Base-by-base conservation (phyloP, 768 basidiomycete genomes). In the Russula vinacea region DNA sequence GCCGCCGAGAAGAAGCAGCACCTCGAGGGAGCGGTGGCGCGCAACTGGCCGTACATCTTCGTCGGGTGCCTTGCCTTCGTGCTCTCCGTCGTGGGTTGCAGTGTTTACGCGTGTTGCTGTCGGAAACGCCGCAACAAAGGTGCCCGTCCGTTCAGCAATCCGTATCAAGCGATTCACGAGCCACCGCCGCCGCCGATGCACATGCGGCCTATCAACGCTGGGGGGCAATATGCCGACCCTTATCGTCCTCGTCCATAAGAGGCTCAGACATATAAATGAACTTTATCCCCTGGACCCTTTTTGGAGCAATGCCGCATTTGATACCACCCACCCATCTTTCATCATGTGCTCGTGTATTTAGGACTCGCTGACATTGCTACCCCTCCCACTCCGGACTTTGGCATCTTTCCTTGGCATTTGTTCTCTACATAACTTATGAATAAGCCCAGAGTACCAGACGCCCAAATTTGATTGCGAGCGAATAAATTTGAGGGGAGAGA, bases 31-130 rank as follows among this genome's bases (percentile, higher is more conserved):
- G 76, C 79, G 77, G 77, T 85, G 44, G 79, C 86, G 69, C 87
- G 84, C 70, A 86, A 79, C 63, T 90, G 86, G 89, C 88, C 85
- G 3, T 88, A 87, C 71, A 88, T 89, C 71, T 79, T 87, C 50
- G 66, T 78, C 10, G 89, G 86, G 42, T 83, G 83, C 66, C 76
- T 90, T 33, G 73, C 79, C 2, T 74, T 84, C 64, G 72, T 84
- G 29, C 58, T 80, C 37, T 67, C 84, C 50, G 67, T 81, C 35
- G 62, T 80, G 37, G 82, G 81, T 11, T 76, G 79, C 59, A 80
- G 81, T 65, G 68, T 87, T 26, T 88, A 84, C 83, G 78, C 78
- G 60, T 88, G 85, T 72, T 89, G 87, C 72, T 82, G 52, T n/a
- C 62, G 66, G 35, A 63, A 32, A 56, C 58, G 58, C 1, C 52